Evolutionary conservation across 768 basidiomycete genomes (phyloP).

Genomic region (Pleurotus eryngii): DNA sequence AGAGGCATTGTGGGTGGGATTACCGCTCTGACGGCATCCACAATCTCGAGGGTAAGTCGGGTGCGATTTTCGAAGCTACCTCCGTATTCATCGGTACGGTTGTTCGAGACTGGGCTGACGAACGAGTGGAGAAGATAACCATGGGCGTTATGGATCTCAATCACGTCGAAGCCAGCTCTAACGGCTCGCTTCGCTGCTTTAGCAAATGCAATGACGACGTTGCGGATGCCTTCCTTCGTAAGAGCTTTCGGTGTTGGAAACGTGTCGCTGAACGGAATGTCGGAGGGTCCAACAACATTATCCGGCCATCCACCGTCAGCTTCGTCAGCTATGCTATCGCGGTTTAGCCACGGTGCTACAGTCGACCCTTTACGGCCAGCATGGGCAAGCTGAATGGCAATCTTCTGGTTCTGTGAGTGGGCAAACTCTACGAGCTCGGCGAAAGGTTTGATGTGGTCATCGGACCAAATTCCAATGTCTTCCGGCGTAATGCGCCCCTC

Average conservation of each 20-base stretch:
- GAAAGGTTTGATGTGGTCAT: slow-evolving; percentile 45
- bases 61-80: slow-evolving; percentile 70
- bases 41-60: slow-evolving; percentile 58
- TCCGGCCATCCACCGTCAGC: slow-evolving; percentile 49
- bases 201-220: slow-evolving; percentile 52
- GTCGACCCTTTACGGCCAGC: slow-evolving; percentile 75
- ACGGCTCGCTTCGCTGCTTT: slow-evolving; percentile 50
- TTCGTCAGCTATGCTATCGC: slow-evolving; percentile 29
- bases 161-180: slow-evolving; percentile 55
- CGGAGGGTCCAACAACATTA: slow-evolving; percentile 55
- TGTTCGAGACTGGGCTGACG: slow-evolving; percentile 57
- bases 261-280: slow-evolving; percentile 37
- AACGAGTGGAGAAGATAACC: slow-evolving; percentile 60
- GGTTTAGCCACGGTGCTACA: slow-evolving; percentile 55
- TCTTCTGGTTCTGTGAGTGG: slow-evolving; percentile 65
- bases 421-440: slow-evolving; percentile 63
- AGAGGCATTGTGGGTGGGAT: slow-evolving; percentile 65
- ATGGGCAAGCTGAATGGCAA: slow-evolving; percentile 74
- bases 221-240: slow-evolving; percentile 52
- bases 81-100: slow-evolving; percentile 66
- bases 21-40: slow-evolving; percentile 57
- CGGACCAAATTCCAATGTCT: slow-evolving; percentile 63
- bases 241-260: slow-evolving; percentile 57
- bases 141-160: slow-evolving; percentile 65
- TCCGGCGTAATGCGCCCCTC: slow-evolving; percentile 67